Evolutionary conservation across 768 basidiomycete genomes (phyloP), one percentile per base, ranked within the genome.

Genomic region (Jaapia argillacea): DNA sequence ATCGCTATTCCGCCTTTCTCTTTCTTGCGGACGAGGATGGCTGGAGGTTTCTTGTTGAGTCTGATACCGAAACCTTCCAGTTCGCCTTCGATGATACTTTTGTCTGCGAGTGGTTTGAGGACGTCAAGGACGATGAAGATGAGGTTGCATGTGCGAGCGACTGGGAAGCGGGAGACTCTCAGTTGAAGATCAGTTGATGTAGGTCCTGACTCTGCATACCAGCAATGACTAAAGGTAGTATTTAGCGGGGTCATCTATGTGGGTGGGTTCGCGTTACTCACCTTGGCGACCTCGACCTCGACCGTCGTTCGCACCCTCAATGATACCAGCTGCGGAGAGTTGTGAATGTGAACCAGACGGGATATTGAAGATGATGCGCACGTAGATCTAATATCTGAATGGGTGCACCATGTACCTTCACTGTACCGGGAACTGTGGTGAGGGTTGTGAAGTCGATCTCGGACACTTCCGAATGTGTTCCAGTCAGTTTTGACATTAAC

Each of bases 71-170:
- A 98, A n/a, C 92, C 91, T 71, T 99, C 96, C 47, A 99, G 66
- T 61, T 99, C 96, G 25, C 70, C 56, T 64, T 97, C 91, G 45
- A 99, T 89, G 54, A 96, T 67, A 45, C 74, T 84, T 57, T 96
- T 91, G 69, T 98, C 94, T 21, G 85, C 87, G 14, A 98, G 77
- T n/a, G 96, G 96, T 66, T 98, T 99, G 26, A 96, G 76, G 22
- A 99, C 96, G 56, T 99, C 96, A 40, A 99, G 77, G 23, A 98
- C 87, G 60, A 99, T 98, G 64, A 98, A 98, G 48, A 99, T 97
- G 26, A 98, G 80, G 61, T 97, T 90, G 62, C 96, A 98, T 31
- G 96, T 98, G 47, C 96, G 81, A 5, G 96, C 94, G 51, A 99
- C 96, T 89, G 65, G 23, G 36, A 35, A 25, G 39, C 44, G 42